Base-by-base conservation (phyloP, 1,284 basidiomycete species). In the Paramarasmius palmivorus region DNA sequence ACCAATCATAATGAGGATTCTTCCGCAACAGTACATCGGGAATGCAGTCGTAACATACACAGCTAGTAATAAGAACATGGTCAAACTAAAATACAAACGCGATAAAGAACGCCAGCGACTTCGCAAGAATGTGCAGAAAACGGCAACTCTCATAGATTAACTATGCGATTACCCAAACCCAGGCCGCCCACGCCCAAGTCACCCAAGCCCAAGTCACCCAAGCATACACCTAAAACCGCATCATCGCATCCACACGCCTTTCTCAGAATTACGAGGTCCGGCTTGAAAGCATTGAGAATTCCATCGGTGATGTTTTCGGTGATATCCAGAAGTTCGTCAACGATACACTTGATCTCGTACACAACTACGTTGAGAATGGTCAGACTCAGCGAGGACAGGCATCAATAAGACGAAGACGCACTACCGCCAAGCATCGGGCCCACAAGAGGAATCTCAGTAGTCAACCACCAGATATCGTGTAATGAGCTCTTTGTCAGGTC, bases 391-490 rank as follows among this genome's bases (percentile, higher is more conserved):
- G 54, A 57, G 15, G 45, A 15, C 48, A 41, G 38, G 17, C 19
- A n/a, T n/a, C n/a, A n/a, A n/a, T 35, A 38, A 51, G 56, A n/a
- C 47, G 22, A 46, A 36, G 19, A 49, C 22, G 35, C 63, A 87
- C 84, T 73, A 2, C 80, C 80, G 35, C 73, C 83, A 38, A 86
- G 62, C n/a, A 75, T 51, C 14, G 77, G 76, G 17, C 78, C 82
- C 14, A 84, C 60, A 6, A 64, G 57, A 2, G 82, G 82, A 47
- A 78, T 49, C 12, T 67, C 59, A 36, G 69, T 55, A 8, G 78
- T 65, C 7, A 80, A 46, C 0, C 29, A 54, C 45, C 61, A 50
- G 23, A 73, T 59, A 26, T 59, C 58, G 3, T 45, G 59, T 26
- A 86, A 66, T 2, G 67, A 53, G 26, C 76, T 55, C 67, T 87